Base-by-base conservation (phyloP, 116 monocot species). In the Zostera marina region DNA sequence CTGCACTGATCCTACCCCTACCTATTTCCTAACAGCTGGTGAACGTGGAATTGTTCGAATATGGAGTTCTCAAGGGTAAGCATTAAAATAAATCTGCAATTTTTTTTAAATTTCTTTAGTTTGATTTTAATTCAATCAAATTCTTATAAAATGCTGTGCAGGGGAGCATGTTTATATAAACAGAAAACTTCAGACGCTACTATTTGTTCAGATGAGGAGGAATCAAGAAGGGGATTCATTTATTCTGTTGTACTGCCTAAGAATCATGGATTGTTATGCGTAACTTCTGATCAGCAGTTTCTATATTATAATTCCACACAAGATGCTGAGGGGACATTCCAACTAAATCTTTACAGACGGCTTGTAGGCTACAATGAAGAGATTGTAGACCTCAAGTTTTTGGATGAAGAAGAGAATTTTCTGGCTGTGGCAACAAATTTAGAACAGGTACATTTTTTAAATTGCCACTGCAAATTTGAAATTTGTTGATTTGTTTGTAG, bases 321-420 rank as follows among this genome's bases (percentile, higher is more conserved):
- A 72, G 64, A 75, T 58, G 52, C 48, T 56, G 70, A 80, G 64
- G 77, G 73, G 58, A 21, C 60, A 56, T 60, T 78, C 64, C 62
- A 88, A 47, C 57, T 85, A 46, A 72, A 65, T 56, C 65, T 94
- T 42, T 71, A 80, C 42, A 81, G 66, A 67, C 72, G 94, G 15
- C 81, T 94, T 56, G 71, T 94, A 25, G 94, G 88, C 19, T 76
- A 94, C 43, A 88, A 82, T 66, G 94, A 85, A 60, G 88, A 94
- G 58, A 85, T 94, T 70, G 81, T 94, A 60, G 94, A 94, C 63
- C 59, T 94, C 76, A 81, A 67, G 45, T 94, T 94, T 72, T 62
- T 94, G 25, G 85, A 77, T 54, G 85, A 84, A 14, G 89, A 94
- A 12, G 94, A 88, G 53, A 64, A 80, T 61, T 80, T 76, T 73